Base-by-base conservation (phyloP, 2,329 filamentous ascomycete species). In the Hansfordia pulvinata region DNA sequence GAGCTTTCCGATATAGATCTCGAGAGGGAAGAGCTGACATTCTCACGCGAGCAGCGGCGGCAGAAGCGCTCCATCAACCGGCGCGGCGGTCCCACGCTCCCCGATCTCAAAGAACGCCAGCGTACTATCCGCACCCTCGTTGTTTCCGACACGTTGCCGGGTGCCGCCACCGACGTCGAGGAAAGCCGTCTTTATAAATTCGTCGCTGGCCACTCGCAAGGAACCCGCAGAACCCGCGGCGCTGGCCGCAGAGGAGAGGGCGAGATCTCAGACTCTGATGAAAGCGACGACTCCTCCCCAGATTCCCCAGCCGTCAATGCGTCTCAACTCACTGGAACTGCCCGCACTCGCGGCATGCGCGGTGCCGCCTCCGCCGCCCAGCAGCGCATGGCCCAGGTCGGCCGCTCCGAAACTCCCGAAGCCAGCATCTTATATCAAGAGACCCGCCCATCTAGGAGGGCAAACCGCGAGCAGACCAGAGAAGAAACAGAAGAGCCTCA, bases 41-140 rank as follows among this genome's bases (percentile, higher is more conserved):
- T 96, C 41, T 86, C 90, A 31, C 73, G 90, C 37, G 90, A 98
- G 49, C 86, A 96, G 52, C 69, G 90, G 40, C 73, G 86, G 27
- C 86, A 96, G 55, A 98, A 98, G 58, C 74, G 90, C 25, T 93
- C 90, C 6, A 82, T 93, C 41, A 96, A 94, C 49, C 70, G 90
- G 35, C 74, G 90, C 42, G 90, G 90, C 36, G 90, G 90, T 0
- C 90, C 90, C 5, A 80, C 83, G 32, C 60, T 98, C 20, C 90
- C 90, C n/a, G 90, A 98, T 54, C 72, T 98, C 31, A 93, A 92
- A 49, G 90, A 98, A 42, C 72, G 86, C 29, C 88, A 90, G 54
- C 74, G 88, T 27, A 96, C 90, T 1, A 88, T 96, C 30, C 75
- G 90, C 24, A 94, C 88, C 0, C 66, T 94, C 38, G 70, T 96